Evolutionary conservation across 2,329 filamentous ascomycete genomes (phyloP), one percentile per base, ranked within the genome.

Genomic region (Cordyceps tenuipes): DNA sequence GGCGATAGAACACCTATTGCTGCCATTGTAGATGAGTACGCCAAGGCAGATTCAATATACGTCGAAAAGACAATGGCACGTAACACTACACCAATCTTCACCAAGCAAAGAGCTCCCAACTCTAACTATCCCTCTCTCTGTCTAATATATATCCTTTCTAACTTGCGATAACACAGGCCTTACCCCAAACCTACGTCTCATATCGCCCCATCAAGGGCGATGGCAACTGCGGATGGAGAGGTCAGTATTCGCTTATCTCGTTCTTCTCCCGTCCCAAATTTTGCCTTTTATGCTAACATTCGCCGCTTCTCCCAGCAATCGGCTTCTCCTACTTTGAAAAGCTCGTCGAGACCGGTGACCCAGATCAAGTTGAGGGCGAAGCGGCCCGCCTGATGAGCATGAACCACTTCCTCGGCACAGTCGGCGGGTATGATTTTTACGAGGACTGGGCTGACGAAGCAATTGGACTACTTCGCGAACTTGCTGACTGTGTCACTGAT

Each of bases 171-270:
- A 34, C 57, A 41, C 66, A 96, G 91, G 82, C 86, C 21, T 81
- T 99, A 59, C 88, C 91, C 7, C 81, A 87, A 67, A 90, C 88
- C 60, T 96, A 96, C 73, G 89, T 90, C 21, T 87, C 91, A 71
- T 96, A 93, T 70, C 90, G 94, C 59, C 87, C 87, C 12, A 85
- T 96, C 71, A 87, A 89, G 73, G 93, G 94, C 57, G 93, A 97
- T 75, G 94, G 94, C 62, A 95, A 96, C 71, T 97, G 94, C 75
- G 94, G 93, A 68, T 97, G 94, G 93, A 85, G 93, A 87, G 94
- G 93, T 97, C 81, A 78, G 86, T 77, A 66, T 64, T 64, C 57
- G 19, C 49, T 61, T 62, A 43, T 50, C n/a, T 51, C 26, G 12
- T 4, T 15, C 19, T 17, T 17, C 17, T 9, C 54, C 29, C 26